Conservation (phyloP, 257 asterid genomes). For the Avicennia marina region DNA sequence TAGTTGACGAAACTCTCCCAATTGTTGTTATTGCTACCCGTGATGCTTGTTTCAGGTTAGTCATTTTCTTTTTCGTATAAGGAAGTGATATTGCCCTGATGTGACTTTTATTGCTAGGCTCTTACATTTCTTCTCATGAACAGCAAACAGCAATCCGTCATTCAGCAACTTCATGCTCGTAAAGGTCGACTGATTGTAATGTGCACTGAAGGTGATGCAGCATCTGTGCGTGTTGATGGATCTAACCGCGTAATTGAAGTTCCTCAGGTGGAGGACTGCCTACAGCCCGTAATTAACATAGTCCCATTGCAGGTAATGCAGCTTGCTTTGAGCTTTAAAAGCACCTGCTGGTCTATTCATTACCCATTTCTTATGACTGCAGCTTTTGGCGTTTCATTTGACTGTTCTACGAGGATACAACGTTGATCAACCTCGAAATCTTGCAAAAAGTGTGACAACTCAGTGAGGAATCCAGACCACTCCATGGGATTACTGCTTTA, state of each 20-base stretch:
- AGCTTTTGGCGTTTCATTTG: slow-evolving; percentile 94
- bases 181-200: slow-evolving; percentile 93
- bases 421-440: slow-evolving; percentile 98
- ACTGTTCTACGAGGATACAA: slow-evolving; percentile 91
- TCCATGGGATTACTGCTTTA: no score
- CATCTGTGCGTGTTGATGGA: slow-evolving; percentile 75
- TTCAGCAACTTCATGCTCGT: slow-evolving; percentile 98
- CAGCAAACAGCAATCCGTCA: slow-evolving; percentile 97
- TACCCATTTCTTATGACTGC: slow-evolving; percentile 16
- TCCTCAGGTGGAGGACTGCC: slow-evolving; percentile 86
- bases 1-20: slow-evolving; percentile 93
- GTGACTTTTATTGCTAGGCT: neutral
- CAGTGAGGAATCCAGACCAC: slow-evolving; percentile 54
- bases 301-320: slow-evolving; percentile 84
- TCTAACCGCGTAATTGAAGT: slow-evolving; percentile 92
- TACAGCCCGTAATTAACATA: slow-evolving; percentile 90
- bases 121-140: slow-evolving; percentile 17
- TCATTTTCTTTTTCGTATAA: neutral
- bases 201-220: slow-evolving; percentile 82
- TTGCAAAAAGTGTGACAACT: slow-evolving; percentile 96
- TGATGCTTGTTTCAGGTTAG: slow-evolving; percentile 91
- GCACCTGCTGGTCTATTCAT: neutral
- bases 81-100: neutral
- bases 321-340: no score
- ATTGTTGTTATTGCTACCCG: slow-evolving; percentile 91